Percentiles rank a stretch among this genome's conserved stretches.
These are phyloP conservation scores for Phyllosticta citribraziliensis DNA, from an alignment of 2,329 filamentous ascomycete genomes.

Conservation along the genomic window DNA sequence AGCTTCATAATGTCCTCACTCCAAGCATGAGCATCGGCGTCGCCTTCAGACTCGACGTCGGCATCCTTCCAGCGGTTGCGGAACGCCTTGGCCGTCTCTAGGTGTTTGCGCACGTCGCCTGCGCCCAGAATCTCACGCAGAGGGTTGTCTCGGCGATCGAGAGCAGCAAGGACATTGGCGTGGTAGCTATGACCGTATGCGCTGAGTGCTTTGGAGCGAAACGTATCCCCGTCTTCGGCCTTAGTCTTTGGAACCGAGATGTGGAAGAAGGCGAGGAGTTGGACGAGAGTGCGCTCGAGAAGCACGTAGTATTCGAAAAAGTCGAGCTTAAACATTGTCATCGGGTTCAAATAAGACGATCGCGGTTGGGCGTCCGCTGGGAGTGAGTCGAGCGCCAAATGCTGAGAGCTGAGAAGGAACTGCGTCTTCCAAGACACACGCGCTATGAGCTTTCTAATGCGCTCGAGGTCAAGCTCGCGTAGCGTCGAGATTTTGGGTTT, in stretches of 20 bases:
- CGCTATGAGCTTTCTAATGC: constrained; percentile 7
- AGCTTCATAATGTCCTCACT: constrained; percentile 1
- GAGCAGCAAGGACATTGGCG: constrained; percentile 55
- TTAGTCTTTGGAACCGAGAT: constrained; percentile 35
- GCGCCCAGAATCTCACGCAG: constrained; percentile 46
- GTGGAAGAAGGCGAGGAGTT: constrained; percentile 55
- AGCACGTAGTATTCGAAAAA: constrained; percentile 69
- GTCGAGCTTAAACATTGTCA: constrained; percentile 62
- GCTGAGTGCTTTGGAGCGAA: constrained; percentile 15
- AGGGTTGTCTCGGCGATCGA: constrained; percentile 49
- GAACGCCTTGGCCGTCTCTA: constrained; percentile 58
- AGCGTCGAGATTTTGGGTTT: not conserved
- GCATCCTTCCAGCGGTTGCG: constrained; percentile 65
- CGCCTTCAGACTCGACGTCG: constrained; percentile 31
- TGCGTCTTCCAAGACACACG: constrained; percentile 7
- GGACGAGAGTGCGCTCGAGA: constrained; percentile 60
- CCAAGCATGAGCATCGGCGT: not conserved
- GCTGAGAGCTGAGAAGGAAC: constrained; percentile 1
- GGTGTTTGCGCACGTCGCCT: constrained; percentile 46
- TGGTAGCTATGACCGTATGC: constrained; percentile 48
- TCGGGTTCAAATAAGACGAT: not conserved
- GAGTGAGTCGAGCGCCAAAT: not conserved
- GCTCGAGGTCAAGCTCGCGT: not conserved
- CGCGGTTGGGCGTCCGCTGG: not conserved
- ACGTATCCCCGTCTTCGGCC: constrained; percentile 3